Evolutionary conservation across 2,329 filamentous ascomycete genomes (phyloP).

Genomic region (Nigrograna mackinnonii): DNA sequence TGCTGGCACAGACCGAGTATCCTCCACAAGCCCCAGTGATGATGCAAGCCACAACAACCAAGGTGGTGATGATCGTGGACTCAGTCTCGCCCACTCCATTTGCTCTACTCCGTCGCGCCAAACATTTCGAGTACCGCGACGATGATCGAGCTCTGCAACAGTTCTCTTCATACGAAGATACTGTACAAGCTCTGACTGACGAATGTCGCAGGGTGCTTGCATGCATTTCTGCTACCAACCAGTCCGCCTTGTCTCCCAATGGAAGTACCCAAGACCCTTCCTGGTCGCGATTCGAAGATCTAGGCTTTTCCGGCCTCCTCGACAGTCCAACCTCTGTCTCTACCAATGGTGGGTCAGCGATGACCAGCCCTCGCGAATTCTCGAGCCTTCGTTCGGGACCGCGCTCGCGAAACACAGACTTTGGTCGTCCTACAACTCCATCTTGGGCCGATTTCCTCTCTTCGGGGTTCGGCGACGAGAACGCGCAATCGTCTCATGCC

Average conservation of each 20-base stretch:
- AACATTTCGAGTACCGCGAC: constrained; percentile 93
- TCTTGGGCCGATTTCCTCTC: constrained; percentile 99
- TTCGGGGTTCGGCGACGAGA: constrained; percentile 83
- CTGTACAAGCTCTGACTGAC: constrained; percentile 83
- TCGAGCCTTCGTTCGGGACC: constrained; percentile 70
- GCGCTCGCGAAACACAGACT: constrained; percentile 66
- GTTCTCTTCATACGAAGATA: constrained; percentile 88
- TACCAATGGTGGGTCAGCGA: constrained; percentile 28
- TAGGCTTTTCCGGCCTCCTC: constrained; percentile 80
- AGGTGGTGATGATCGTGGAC: constrained; percentile 96
- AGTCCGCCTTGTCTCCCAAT: constrained; percentile 70
- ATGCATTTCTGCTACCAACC: constrained; percentile 85
- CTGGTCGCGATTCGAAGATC: constrained; percentile 95
- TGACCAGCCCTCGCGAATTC: constrained; percentile 67
- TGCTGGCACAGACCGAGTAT: constrained; percentile 92
- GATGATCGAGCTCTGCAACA: constrained; percentile 82
- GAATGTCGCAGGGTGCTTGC: constrained; percentile 90
- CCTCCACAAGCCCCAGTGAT: constrained; percentile 79
- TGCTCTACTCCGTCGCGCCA: constrained; percentile 83
- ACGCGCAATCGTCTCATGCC: constrained; percentile 63
- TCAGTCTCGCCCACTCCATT: constrained; percentile 94
- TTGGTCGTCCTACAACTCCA: constrained; percentile 86
- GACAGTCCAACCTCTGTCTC: constrained; percentile 62
- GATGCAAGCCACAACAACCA: constrained; percentile 79
- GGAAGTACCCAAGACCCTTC: constrained; percentile 68